These are phyloP conservation scores for Onygenales sp. DNA, from an alignment of 2,329 filamentous ascomycete genomes.

Conservation along the genomic window DNA sequence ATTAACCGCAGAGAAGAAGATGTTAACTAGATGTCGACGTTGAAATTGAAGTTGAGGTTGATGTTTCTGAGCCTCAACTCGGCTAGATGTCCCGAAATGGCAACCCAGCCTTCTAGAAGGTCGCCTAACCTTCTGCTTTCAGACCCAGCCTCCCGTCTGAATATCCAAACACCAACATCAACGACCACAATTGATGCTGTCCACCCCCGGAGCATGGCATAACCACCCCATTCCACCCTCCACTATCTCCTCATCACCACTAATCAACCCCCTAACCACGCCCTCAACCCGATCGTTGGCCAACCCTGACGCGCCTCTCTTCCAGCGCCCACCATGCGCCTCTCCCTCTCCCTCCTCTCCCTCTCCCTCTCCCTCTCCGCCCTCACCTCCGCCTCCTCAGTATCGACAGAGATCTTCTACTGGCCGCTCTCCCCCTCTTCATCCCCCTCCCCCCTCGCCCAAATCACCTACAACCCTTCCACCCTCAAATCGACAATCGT, in stretches of 20 bases:
- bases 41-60: no score
- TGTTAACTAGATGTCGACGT: no score
- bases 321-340: slow-evolving; percentile 9
- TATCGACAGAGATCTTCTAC: slow-evolving; percentile 27
- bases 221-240: neutral
- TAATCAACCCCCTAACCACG: neutral
- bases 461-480: slow-evolving; percentile 31
- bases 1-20: no score
- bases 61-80: neutral
- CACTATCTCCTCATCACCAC: neutral
- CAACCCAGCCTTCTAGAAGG: no score
- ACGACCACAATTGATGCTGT: neutral
- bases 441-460: slow-evolving; percentile 28
- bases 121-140: no score
- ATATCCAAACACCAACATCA: neutral
- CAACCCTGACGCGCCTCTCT: no score
- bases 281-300: neutral
- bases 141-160: neutral
- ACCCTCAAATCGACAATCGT: slow-evolving; percentile 26
- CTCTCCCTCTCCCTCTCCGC: slow-evolving; percentile 10
- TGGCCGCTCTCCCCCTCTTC: slow-evolving; percentile 25
- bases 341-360: slow-evolving; percentile 6
- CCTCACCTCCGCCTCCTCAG: slow-evolving; percentile 12
- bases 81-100: neutral
- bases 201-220: neutral